Conservation (phyloP, 2,329 filamentous ascomycete species). For the Xylaria sp. region DNA sequence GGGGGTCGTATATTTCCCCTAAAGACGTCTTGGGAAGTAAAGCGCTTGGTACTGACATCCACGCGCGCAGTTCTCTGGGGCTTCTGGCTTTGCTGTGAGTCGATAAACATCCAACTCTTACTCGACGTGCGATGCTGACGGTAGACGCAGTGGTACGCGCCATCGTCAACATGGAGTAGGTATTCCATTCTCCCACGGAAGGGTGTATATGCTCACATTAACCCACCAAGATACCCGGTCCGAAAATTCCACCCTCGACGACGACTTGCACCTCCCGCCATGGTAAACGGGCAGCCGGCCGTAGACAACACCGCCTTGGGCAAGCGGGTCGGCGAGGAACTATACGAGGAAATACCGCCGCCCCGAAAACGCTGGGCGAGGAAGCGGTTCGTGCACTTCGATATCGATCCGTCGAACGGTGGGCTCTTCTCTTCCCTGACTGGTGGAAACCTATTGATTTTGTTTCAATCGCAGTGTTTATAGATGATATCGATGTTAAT, state of each 20-base stretch:
- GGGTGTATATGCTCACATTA: constrained; percentile 8
- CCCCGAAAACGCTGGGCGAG: constrained; percentile 14
- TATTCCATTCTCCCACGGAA: not conserved
- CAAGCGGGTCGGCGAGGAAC: constrained; percentile 16
- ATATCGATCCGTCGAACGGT: constrained; percentile 25
- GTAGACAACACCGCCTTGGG: not conserved
- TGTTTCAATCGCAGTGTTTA: constrained; percentile 15
- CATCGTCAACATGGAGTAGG: constrained; percentile 24
- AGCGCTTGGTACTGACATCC: not conserved
- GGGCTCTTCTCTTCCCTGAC: not conserved
- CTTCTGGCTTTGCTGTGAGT: constrained; percentile 26
- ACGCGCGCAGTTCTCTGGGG: constrained; percentile 21
- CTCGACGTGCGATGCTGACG: not conserved
- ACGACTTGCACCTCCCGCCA: not conserved
- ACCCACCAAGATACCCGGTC: constrained; percentile 20
- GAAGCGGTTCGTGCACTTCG: constrained; percentile 22
- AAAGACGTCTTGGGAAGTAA: not conserved
- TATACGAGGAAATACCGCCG: constrained; percentile 20
- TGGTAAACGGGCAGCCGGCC: not conserved
- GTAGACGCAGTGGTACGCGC: constrained; percentile 19
- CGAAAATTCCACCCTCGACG: constrained; percentile 24
- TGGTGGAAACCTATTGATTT: not conserved
- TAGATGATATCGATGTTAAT: constrained; percentile 12
- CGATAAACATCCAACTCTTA: not conserved
- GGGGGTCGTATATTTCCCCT: not conserved